Evolutionary conservation across 495 filamentous ascomycete species (phyloP).

Genomic region (Penicillium nucicola): DNA sequence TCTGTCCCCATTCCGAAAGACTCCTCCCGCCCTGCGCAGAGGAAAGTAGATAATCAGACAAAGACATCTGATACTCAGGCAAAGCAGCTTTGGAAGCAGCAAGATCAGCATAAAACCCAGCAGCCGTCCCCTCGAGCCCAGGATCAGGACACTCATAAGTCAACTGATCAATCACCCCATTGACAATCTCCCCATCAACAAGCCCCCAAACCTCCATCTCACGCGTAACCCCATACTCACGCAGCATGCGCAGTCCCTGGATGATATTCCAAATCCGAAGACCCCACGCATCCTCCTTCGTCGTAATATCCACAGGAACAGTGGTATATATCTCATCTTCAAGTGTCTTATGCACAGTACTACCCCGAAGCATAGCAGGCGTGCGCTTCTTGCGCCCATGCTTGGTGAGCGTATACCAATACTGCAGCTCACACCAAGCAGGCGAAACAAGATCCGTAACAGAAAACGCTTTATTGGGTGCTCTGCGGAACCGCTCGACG

Average conservation of each 20-base stretch:
- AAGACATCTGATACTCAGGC: slow-evolving; percentile 53
- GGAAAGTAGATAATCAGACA: slow-evolving; percentile 48
- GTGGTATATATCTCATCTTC: slow-evolving; percentile 81
- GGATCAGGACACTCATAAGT: slow-evolving; percentile 73
- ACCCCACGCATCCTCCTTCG: slow-evolving; percentile 78
- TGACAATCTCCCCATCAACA: slow-evolving; percentile 78
- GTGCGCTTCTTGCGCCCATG: slow-evolving; percentile 73
- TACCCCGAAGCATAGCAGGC: slow-evolving; percentile 77
- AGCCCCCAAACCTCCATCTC: slow-evolving; percentile 94
- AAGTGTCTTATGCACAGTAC: slow-evolving; percentile 71
- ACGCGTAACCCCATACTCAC: slow-evolving; percentile 75
- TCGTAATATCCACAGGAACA: slow-evolving; percentile 67
- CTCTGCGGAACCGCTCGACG: slow-evolving; percentile 72
- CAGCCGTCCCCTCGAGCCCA: slow-evolving; percentile 57
- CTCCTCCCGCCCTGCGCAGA: slow-evolving; percentile 36
- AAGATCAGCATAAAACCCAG: slow-evolving; percentile 31
- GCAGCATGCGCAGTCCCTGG: slow-evolving; percentile 74
- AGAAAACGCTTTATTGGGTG: slow-evolving; percentile 75
- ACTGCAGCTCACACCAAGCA: slow-evolving; percentile 95
- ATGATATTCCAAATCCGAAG: slow-evolving; percentile 90
- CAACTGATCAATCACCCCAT: slow-evolving; percentile 86
- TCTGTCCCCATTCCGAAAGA: slow-evolving; percentile 29
- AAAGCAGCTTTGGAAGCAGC: slow-evolving; percentile 33
- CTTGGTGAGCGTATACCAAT: slow-evolving; percentile 77
- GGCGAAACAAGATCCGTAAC: slow-evolving; percentile 87